Evolutionary conservation across 2,329 filamentous ascomycete genomes (phyloP).

Genomic region (Simplicillium sp.): DNA sequence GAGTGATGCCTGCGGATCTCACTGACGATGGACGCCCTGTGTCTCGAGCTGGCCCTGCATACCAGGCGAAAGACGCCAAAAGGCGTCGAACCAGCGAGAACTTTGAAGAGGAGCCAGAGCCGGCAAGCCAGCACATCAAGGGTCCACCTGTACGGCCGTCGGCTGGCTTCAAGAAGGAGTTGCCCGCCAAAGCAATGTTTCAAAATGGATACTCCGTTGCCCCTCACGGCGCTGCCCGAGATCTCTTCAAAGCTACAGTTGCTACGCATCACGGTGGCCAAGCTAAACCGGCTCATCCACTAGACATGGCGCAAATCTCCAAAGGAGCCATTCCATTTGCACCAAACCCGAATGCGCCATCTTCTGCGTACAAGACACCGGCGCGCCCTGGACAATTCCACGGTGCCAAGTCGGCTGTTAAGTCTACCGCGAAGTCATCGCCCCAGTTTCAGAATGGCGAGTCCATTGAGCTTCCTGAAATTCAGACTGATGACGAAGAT

Average conservation of each 20-base stretch:
- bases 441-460: conserved; percentile 86
- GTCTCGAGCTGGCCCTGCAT: conserved; percentile 46
- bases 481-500: conserved; percentile 88
- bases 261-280: conserved; percentile 59
- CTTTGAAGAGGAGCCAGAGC: conserved; percentile 53
- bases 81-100: conserved; percentile 69
- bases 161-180: conserved; percentile 53
- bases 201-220: conserved; percentile 52
- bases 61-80: conserved; percentile 66
- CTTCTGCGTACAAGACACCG: conserved; percentile 58
- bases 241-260: conserved; percentile 57
- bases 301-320: conserved; percentile 80
- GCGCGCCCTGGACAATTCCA: conserved; percentile 38
- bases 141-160: conserved; percentile 80
- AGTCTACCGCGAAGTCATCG: conserved; percentile 58
- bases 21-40: conserved; percentile 35
- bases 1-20: conserved; percentile 33
- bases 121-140: conserved; percentile 56
- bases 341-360: conserved; percentile 50
- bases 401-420: conserved; percentile 45
- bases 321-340: conserved; percentile 88
- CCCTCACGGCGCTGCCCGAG: conserved; percentile 41
- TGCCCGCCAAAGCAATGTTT: conserved; percentile 44
- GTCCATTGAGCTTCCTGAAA: conserved; percentile 84
- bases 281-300: conserved; percentile 53